Base-by-base conservation (phyloP, 2,329 filamentous ascomycete species). In the Arthrinium puccinioides region DNA sequence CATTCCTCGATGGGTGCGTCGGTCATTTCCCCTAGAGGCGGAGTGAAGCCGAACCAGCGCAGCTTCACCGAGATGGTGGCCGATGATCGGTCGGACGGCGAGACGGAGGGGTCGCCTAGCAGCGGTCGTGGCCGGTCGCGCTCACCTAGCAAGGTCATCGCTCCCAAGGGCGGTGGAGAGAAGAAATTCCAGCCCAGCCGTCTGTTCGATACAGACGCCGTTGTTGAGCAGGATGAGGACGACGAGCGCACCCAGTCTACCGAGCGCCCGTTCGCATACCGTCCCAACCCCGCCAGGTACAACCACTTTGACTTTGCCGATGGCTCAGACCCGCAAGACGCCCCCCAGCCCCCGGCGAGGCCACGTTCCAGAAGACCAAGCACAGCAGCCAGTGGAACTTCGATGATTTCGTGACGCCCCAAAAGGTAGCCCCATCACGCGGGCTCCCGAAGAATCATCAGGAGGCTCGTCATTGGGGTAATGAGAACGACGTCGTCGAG, bases 371-470 rank as follows among this genome's bases (percentile, higher is more conserved):
- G 20, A 23, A 33, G 13, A 11, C 31, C 9, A 71, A 53, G 68
- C 70, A 38, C 86, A 84, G 64, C 81, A 87, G 55, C 67, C 82
- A 86, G 44, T 96, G 90, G 88, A 79, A 79, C 33, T 97, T 97
- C 60, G 78, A 87, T 43, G 88, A 95, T 62, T 94, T 94, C 51
- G 67, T 69, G 13, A 95, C 89, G 1, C 90, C 90, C 0, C 74
- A 82, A 46, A 95, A 94, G 69, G 48, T 63, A 19, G 68, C 76
- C 32, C 70, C 74, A 5, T 64, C 70, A 31, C 84, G 82, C 59
- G 58, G 74, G 16, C 55, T 69, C 37, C 74, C 36, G 29, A 39
- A 39, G 35, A 30, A 80, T 42, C 66, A 72, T 26, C 77, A 87
- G 53, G 80, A 92, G 43, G 73, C 81, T 42, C 82, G 85, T 38